Evolutionary conservation across 1,139 yeast species (phyloP).

Genomic region (Arxiozyma telluris): DNA sequence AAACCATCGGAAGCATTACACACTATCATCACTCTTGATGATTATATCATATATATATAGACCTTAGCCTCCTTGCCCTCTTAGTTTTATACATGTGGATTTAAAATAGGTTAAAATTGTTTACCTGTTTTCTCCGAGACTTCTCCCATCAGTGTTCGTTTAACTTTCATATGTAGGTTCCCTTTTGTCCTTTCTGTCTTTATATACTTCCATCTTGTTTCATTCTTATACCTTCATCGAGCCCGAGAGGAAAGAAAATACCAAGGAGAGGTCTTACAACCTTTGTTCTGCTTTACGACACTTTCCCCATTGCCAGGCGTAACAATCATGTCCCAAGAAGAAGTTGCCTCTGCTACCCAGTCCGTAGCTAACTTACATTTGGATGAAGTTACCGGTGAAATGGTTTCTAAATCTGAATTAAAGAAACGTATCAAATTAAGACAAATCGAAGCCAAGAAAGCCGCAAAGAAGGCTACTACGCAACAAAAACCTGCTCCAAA

Average conservation of each 20-base stretch:
- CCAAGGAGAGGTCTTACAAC: not conserved
- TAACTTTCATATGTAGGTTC: not conserved
- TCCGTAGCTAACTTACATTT: constrained; percentile 73
- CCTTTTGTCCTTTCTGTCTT: not conserved
- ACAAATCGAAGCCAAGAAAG: constrained; percentile 79
- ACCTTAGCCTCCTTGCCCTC: too few species aligned
- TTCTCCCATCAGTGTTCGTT: too few species aligned
- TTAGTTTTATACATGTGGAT: not conserved
- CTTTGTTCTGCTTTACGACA: not conserved
- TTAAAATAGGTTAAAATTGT: not conserved
- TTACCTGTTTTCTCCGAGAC: not conserved
- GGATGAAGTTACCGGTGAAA: constrained; percentile 94
- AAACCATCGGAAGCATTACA: not conserved
- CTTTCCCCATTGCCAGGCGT: not conserved
- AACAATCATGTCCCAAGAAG: constrained; percentile 31
- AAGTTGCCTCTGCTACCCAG: constrained; percentile 59
- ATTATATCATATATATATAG: too few species aligned
- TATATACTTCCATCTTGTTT: not conserved
- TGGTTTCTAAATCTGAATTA: constrained; percentile 91
- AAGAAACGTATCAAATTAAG: constrained; percentile 92
- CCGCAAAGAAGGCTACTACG: constrained; percentile 56
- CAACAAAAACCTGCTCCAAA: constrained; percentile 36
- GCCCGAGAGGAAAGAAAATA: not conserved
- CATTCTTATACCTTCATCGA: not conserved
- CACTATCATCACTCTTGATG: not conserved